Base-by-base conservation (phyloP, 306 rosid genomes). In the Oxytropis ochrocephala region DNA sequence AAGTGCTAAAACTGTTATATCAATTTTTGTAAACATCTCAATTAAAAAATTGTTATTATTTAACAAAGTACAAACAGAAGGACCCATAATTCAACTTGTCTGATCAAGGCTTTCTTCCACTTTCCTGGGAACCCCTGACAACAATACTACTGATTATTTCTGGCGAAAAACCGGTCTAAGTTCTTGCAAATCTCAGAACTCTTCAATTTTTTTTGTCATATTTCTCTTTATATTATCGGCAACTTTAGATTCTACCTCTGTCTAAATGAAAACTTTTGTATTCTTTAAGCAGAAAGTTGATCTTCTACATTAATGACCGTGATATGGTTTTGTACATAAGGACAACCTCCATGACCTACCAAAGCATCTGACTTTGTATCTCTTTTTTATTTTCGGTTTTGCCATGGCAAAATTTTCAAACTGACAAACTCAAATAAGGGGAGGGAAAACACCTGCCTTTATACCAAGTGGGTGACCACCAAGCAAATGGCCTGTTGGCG, bases 51-150 rank as follows among this genome's bases (percentile, higher is more conserved):
- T 16, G 9, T 6, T n/a, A 32, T 13, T 56, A 11, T n/a, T 6
- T 17, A 17, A 61, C 18, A 61, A 17, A 17, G 4, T 11, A 33
- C 3, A 61, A 61, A 11, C 50, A 2, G 19, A 19, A 0, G 67
- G 4, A 41, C 17, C 50, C 67, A 24, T 30, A 17, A 46, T 64
- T 51, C 52, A 24, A 38, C 10, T 62, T 62, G 64, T 62, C 14
- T 14, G 54, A 11, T 35, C 60, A 59, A 58, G 48, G 50, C 16
- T 72, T 59, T 59, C 75, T 72, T 58, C 73, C 63, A 36, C 56
- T 46, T 19, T 36, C 48, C 19, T 21, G 11, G 52, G 42, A 46
- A 14, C 2, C 21, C 32, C 32, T 60, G 35, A 36, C 61, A 36
- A 13, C 24, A 48, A 27, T 47, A 47, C 59, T 47, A 47, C 59